These are phyloP conservation scores for Sporothrix phasma DNA, from an alignment of 2,329 filamentous ascomycete genomes.

Conservation along the genomic window DNA sequence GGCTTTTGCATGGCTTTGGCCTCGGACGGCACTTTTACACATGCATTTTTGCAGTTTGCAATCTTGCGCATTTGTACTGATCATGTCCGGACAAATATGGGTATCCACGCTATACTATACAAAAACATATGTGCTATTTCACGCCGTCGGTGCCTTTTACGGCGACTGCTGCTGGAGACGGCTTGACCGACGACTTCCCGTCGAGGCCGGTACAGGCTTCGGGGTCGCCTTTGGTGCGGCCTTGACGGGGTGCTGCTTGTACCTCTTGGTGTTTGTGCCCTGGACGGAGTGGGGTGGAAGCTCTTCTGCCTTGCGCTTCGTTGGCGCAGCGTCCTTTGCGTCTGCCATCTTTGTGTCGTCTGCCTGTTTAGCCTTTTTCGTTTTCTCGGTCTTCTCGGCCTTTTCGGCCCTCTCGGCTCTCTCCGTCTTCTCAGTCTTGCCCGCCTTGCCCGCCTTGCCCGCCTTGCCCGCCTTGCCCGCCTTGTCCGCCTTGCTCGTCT, in stretches of 20 bases:
- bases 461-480: neutral
- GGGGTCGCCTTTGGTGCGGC: neutral
- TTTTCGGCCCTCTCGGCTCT: neutral
- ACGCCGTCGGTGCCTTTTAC: neutral
- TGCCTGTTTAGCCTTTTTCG: neutral
- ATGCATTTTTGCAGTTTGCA: neutral
- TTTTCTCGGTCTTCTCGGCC: neutral
- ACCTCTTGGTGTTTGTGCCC: neutral
- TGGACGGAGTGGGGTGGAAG: neutral
- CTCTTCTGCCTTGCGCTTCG: neutral
- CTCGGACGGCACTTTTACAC: neutral
- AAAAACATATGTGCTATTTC: neutral
- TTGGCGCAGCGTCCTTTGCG: neutral
- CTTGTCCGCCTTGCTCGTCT: neutral
- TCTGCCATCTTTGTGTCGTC: neutral
- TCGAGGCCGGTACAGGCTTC: neutral
- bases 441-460: too few relatives aligned
- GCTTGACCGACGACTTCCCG: slow-evolving; percentile 13
- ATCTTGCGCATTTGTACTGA: neutral
- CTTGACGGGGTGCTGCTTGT: neutral
- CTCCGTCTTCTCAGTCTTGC: too few relatives aligned
- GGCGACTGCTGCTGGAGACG: slow-evolving; percentile 3
- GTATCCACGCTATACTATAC: slow-evolving; percentile 7
- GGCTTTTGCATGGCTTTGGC: neutral
- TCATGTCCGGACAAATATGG: slow-evolving; percentile 2